Conservation (phyloP, 2,329 filamentous ascomycete species). For the Aureobasidium mangrovei region DNA sequence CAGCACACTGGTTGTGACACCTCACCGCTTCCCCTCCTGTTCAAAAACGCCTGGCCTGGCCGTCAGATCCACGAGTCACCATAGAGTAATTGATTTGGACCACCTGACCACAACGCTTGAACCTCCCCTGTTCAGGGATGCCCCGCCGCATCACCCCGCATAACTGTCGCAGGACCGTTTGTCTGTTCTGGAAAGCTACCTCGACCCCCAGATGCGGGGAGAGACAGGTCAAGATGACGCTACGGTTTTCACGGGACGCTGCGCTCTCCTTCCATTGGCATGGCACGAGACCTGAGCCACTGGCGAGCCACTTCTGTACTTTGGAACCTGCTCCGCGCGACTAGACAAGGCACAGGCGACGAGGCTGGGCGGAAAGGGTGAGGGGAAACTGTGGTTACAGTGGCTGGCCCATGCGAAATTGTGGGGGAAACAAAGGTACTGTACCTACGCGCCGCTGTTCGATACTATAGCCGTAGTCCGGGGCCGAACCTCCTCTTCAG, state of each 20-base stretch:
- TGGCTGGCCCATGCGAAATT: neutral
- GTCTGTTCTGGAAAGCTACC: neutral
- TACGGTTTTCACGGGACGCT: neutral
- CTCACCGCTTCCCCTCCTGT: neutral
- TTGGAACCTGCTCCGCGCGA: neutral
- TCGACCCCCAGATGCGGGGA: neutral
- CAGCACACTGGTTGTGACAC: constrained; percentile 5
- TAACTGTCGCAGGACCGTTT: neutral
- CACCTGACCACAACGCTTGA: constrained; percentile 13
- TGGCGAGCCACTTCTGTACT: neutral
- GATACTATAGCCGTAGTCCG: constrained; percentile 8
- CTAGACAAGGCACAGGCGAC: constrained; percentile 8
- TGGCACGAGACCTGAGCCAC: neutral
- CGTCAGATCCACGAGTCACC: constrained; percentile 3
- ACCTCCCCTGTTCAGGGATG: neutral
- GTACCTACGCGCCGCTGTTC: too few species aligned
- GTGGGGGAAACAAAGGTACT: constrained; percentile 1
- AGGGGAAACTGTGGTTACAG: neutral
- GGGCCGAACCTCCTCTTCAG: neutral
- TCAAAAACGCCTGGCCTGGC: constrained; percentile 2
- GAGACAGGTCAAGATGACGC: neutral
- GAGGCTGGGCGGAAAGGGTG: neutral
- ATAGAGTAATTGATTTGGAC: neutral
- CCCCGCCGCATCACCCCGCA: neutral
- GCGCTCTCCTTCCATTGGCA: neutral